These are phyloP conservation scores for Boletus vinaceobasis DNA, from an alignment of 768 basidiomycete species.

Conservation along the genomic window DNA sequence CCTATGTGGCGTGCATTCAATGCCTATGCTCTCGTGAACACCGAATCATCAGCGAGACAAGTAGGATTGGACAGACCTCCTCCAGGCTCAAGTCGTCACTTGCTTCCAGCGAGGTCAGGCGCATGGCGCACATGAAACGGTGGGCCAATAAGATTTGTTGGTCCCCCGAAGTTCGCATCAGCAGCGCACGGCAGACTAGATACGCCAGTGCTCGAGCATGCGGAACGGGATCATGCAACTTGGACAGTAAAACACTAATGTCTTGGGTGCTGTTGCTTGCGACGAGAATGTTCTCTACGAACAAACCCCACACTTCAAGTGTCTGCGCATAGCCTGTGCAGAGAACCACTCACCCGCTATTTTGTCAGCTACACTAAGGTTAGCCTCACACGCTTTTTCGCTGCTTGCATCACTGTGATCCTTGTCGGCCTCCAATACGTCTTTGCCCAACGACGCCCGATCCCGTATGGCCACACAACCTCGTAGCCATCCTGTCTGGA, in stretches of 20 bases:
- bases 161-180: slow-evolving; percentile 54
- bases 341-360: slow-evolving; percentile 55
- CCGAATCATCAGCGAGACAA: background rate
- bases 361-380: slow-evolving; percentile 51
- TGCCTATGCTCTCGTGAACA: slow-evolving; percentile 28
- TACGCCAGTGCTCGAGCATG: slow-evolving; percentile 57
- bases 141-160: slow-evolving; percentile 55
- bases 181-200: slow-evolving; percentile 59
- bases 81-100: slow-evolving; percentile 34
- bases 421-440: slow-evolving; percentile 27
- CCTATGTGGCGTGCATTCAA: slow-evolving; percentile 44
- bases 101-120: slow-evolving; percentile 42
- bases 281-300: slow-evolving; percentile 59
- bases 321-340: too few relatives aligned
- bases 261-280: slow-evolving; percentile 45
- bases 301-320: background rate
- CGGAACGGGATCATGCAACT: slow-evolving; percentile 46
- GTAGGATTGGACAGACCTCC: slow-evolving; percentile 27
- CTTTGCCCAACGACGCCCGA: slow-evolving; percentile 22
- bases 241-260: slow-evolving; percentile 48
- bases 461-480: slow-evolving; percentile 52
- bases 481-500: slow-evolving; percentile 40
- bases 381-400: slow-evolving; percentile 49
- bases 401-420: slow-evolving; percentile 31
- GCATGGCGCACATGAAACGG: slow-evolving; percentile 45